Percentiles rank a stretch among this genome's conserved stretches.
Evolutionary conservation across 2,329 filamentous ascomycete species (phyloP).

Genomic region (Colletotrichum paranaense): DNA sequence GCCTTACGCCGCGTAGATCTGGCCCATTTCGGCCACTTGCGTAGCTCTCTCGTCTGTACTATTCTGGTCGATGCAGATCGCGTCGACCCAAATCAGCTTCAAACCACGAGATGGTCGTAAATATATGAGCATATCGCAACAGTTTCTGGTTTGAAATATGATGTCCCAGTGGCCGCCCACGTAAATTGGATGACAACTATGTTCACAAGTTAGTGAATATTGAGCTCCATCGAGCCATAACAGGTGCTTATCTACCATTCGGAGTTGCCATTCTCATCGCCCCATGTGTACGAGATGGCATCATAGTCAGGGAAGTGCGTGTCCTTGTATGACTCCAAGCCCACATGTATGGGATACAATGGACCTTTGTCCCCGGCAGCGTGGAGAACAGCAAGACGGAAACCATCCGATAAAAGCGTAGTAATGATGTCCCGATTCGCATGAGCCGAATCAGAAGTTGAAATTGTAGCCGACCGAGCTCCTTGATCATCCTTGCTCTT

Average conservation of each 20-base stretch:
- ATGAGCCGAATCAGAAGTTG: too few species aligned
- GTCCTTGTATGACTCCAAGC: background rate
- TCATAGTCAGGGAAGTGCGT: background rate
- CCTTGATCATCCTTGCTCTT: too few species aligned
- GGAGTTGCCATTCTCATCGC: background rate
- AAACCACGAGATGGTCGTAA: conserved; percentile 21
- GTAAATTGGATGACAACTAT: background rate
- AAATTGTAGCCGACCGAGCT: accelerated
- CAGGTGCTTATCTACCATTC: background rate
- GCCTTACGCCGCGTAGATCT: conserved; percentile 34
- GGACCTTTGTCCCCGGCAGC: too few species aligned
- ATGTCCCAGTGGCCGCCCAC: conserved; percentile 43
- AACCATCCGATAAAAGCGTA: too few species aligned
- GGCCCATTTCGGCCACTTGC: conserved; percentile 40
- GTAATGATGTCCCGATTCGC: too few species aligned
- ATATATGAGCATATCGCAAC: conserved; percentile 39
- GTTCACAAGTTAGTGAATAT: background rate
- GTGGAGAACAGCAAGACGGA: too few species aligned
- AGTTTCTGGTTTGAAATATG: conserved; percentile 43
- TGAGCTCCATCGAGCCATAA: background rate
- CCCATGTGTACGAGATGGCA: background rate
- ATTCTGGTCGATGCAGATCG: conserved; percentile 40
- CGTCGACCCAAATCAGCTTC: conserved; percentile 41
- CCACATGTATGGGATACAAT: too few species aligned
- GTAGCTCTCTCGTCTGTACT: conserved; percentile 36